Evolutionary conservation across 2,329 filamentous ascomycete genomes (phyloP).

Genomic region (Curvularia spicifera): DNA sequence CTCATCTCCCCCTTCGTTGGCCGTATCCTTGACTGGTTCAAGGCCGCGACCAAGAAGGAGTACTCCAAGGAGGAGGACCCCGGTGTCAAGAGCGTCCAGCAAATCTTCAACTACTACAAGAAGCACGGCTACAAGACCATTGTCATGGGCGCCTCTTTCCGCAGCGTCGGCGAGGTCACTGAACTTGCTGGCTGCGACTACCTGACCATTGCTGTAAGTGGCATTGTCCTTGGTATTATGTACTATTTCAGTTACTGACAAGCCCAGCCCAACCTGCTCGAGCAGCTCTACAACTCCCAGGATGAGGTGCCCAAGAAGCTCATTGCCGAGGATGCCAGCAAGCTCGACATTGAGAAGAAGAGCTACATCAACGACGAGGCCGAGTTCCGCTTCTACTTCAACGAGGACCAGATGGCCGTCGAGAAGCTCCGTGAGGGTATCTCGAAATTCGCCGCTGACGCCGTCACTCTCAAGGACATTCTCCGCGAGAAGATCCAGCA

Average conservation of each 20-base stretch:
- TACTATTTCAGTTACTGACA: constrained; percentile 20
- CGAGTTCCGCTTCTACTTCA: constrained; percentile 97
- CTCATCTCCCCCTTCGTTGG: constrained; percentile 99
- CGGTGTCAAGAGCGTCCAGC: constrained; percentile 90
- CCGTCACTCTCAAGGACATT: constrained; percentile 89
- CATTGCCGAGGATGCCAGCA: constrained; percentile 68
- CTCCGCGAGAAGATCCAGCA: constrained; percentile 80
- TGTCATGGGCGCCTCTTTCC: constrained; percentile 99
- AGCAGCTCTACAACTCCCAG: constrained; percentile 87
- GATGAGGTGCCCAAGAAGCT: constrained; percentile 92
- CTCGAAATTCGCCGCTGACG: constrained; percentile 98
- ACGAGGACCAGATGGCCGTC: constrained; percentile 99
- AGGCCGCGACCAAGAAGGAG: constrained; percentile 92
- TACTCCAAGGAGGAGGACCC: constrained; percentile 91
- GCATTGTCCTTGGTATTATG: not conserved
- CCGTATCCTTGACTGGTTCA: constrained; percentile 99
- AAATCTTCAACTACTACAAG: constrained; percentile 99
- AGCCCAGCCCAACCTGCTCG: constrained; percentile 81
- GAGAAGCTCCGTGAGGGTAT: constrained; percentile 99
- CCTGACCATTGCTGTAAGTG: constrained; percentile 89
- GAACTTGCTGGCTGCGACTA: constrained; percentile 99
- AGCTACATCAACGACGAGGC: constrained; percentile 89
- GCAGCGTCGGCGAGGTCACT: constrained; percentile 94
- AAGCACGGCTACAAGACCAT: constrained; percentile 99
- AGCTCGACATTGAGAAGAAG: constrained; percentile 84